phyloP scores from a whole-genome alignment of 2,329 filamentous ascomycete genomes.

The Ceratocystis papillata region DNA sequence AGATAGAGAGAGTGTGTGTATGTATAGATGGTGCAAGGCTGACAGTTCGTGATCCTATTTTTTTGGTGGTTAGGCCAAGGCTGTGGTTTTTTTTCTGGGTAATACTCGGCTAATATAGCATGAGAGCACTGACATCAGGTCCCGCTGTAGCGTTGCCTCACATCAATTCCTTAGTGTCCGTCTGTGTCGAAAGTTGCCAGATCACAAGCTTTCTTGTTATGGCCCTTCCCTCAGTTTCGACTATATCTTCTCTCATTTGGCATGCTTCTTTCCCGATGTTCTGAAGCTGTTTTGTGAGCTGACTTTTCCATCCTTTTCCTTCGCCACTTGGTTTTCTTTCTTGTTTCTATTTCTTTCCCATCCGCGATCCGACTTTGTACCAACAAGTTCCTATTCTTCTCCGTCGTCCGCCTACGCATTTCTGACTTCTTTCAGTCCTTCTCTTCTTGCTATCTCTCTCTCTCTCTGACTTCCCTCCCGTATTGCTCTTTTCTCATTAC shows the following conservation, averaged over 20 bases:
- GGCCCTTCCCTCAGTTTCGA: background rate
- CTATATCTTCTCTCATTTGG: background rate
- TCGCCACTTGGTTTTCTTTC: background rate
- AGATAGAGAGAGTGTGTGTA: background rate
- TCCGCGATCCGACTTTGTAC: no score
- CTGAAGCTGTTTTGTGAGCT: no score
- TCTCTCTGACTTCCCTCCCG: background rate
- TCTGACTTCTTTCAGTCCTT: background rate
- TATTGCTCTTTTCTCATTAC: background rate
- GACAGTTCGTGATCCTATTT: conserved; percentile 2
- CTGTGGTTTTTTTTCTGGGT: background rate
- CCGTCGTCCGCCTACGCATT: background rate
- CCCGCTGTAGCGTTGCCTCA: background rate
- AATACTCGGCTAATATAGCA: background rate
- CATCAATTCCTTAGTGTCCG: background rate
- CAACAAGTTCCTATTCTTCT: background rate
- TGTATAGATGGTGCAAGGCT: background rate
- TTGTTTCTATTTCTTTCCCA: background rate
- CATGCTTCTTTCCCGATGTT: background rate
- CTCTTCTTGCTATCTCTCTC: background rate
- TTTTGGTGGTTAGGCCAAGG: conserved; percentile 8
- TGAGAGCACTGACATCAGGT: background rate
- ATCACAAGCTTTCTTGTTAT: conserved; percentile 16
- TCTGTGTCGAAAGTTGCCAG: conserved; percentile 18
- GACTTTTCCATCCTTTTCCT: background rate